Conservation (phyloP, 2,329 filamentous ascomycete species). For the Fusarium sp. region DNA sequence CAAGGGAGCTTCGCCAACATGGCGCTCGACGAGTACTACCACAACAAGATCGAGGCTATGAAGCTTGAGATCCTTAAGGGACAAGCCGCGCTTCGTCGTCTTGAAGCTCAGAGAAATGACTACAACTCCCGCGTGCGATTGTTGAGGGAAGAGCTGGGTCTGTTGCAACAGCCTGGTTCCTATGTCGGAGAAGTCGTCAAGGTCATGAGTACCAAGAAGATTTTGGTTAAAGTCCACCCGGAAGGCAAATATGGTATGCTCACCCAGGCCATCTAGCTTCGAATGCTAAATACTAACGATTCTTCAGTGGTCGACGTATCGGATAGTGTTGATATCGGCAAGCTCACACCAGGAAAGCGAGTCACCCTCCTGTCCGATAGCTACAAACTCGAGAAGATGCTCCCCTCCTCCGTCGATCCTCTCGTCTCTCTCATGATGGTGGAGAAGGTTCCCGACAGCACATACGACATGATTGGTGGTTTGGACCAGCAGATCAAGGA, state of each 20-base stretch:
- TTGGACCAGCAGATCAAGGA: conserved; percentile 99
- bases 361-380: conserved; percentile 96
- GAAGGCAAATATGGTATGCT: conserved; percentile 97
- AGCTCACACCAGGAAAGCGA: conserved; percentile 97
- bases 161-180: conserved; percentile 96
- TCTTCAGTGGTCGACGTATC: conserved; percentile 89
- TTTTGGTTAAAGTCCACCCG: conserved; percentile 97
- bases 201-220: conserved; percentile 99
- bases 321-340: conserved; percentile 92
- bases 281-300: not conserved
- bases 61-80: conserved; percentile 99
- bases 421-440: conserved; percentile 99
- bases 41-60: conserved; percentile 99
- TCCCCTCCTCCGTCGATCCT: conserved; percentile 97
- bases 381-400: conserved; percentile 98
- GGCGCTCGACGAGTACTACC: conserved; percentile 99
- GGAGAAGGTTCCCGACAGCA: conserved; percentile 99
- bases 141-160: conserved; percentile 91
- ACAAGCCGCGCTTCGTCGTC: conserved; percentile 90
- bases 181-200: conserved; percentile 99
- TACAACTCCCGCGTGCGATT: conserved; percentile 98
- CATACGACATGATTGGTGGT: conserved; percentile 99
- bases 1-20: conserved; percentile 68
- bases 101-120: conserved; percentile 98
- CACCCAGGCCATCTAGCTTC: not conserved